phyloP scores from a whole-genome alignment of 208 protist genomes.

The Lotmaria passim region DNA sequence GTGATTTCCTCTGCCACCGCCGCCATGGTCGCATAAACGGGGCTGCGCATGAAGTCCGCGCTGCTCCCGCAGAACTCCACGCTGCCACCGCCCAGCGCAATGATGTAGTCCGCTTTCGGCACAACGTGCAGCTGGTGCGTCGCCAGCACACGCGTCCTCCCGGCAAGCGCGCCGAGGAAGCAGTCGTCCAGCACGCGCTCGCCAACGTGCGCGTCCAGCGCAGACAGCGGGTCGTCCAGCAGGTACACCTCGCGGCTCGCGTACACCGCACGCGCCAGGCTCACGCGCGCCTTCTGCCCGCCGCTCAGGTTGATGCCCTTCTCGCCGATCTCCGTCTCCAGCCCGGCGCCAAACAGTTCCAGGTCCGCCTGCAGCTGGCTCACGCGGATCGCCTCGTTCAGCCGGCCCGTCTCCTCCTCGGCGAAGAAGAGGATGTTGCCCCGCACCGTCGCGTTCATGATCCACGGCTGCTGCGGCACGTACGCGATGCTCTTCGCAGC shows the following conservation, averaged over 20 bases:
- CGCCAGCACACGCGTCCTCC: constrained; percentile 85
- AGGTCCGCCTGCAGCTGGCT: constrained; percentile 81
- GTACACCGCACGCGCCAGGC: too few relatives aligned
- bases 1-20: too few relatives aligned
- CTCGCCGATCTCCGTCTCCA: constrained; percentile 47
- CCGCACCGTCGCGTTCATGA: constrained; percentile 87
- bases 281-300: too few relatives aligned
- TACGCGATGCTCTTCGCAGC: constrained; percentile 69
- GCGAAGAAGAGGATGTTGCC: constrained; percentile 93
- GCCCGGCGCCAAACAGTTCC: constrained; percentile 36
- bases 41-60: constrained; percentile 34
- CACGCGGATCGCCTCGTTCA: constrained; percentile 36
- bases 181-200: constrained; percentile 53
- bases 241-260: too few relatives aligned
- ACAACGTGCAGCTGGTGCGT: constrained; percentile 93
- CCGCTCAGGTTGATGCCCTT: constrained; percentile 62
- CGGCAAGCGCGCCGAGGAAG: constrained; percentile 47
- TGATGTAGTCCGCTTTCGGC: constrained; percentile 73
- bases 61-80: constrained; percentile 40
- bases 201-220: constrained; percentile 92
- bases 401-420: constrained; percentile 41
- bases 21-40: constrained; percentile 43
- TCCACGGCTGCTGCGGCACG: constrained; percentile 88
- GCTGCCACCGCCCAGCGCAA: constrained; percentile 63
- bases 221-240: constrained; percentile 91